Evolutionary conservation across 768 basidiomycete genomes (phyloP).

Genomic region (Tricholoma hemisulphureum): DNA sequence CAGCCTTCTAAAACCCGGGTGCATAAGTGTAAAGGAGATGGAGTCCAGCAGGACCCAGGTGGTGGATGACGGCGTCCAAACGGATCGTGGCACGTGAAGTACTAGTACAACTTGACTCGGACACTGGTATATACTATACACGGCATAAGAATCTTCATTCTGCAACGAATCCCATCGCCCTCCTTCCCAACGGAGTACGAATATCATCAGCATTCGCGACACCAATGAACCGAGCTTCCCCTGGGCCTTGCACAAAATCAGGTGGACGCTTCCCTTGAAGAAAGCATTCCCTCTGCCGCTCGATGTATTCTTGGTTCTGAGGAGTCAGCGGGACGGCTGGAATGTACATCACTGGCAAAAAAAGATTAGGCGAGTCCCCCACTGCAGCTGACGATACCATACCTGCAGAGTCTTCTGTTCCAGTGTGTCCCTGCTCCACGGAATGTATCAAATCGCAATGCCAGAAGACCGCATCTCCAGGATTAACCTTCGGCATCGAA

Average conservation of each 20-base stretch:
- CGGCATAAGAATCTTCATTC: background rate
- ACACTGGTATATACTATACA: background rate
- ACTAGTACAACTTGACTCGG: background rate
- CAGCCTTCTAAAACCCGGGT: slow-evolving; percentile 39
- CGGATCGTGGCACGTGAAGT: background rate
- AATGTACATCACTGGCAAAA: slow-evolving; percentile 67
- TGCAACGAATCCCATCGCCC: slow-evolving; percentile 41
- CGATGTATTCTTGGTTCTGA: slow-evolving; percentile 58
- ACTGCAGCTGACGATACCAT: slow-evolving; percentile 7
- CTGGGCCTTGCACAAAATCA: slow-evolving; percentile 58
- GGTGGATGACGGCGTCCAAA: too few species aligned
- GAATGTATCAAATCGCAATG: slow-evolving; percentile 59
- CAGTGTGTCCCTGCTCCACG: slow-evolving; percentile 52
- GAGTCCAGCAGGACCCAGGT: too few species aligned
- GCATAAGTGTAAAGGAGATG: slow-evolving; percentile 29
- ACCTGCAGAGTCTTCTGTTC: slow-evolving; percentile 57
- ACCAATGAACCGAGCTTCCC: slow-evolving; percentile 37
- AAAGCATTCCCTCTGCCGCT: slow-evolving; percentile 62
- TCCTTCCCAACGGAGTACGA: slow-evolving; percentile 31
- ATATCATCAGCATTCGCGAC: slow-evolving; percentile 37
- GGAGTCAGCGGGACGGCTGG: slow-evolving; percentile 68
- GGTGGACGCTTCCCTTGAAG: slow-evolving; percentile 60
- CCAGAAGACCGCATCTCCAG: slow-evolving; percentile 82
- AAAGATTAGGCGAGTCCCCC: slow-evolving; percentile 3
- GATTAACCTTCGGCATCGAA: slow-evolving; percentile 65